Conservation (phyloP, 768 basidiomycete species). For the Strobilomyces echinocephalus region DNA sequence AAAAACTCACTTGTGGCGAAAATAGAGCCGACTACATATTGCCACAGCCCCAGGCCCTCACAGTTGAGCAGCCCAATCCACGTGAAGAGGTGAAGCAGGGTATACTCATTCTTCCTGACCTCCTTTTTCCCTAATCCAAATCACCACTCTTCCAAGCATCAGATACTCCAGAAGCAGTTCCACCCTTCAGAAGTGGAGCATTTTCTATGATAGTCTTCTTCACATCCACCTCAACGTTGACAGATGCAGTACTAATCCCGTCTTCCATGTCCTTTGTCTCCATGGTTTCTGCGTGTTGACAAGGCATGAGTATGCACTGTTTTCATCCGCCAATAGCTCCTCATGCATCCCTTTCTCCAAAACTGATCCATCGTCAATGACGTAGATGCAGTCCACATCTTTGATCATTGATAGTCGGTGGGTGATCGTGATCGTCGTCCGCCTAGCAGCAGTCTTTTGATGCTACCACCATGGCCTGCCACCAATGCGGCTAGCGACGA, state of each 20-base stretch:
- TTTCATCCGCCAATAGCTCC: conserved; percentile 53
- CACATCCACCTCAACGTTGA: conserved; percentile 39
- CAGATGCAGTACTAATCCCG: conserved; percentile 14
- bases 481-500: no score
- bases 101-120: conserved; percentile 35
- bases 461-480: no score
- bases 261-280: conserved; percentile 39
- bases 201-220: conserved; percentile 58
- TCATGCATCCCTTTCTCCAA: no score
- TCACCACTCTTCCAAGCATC: conserved; percentile 48
- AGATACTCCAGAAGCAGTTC: conserved; percentile 14
- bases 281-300: conserved; percentile 77
- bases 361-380: no score
- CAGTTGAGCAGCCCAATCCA: conserved; percentile 65
- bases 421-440: conserved; percentile 78
- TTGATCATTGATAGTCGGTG: conserved; percentile 81
- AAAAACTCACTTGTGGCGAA: conserved; percentile 42
- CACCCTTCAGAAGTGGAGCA: conserved; percentile 44
- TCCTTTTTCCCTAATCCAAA: conserved; percentile 29
- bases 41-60: conserved; percentile 49
- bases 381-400: conserved; percentile 39
- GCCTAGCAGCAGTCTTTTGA: conserved; percentile 47
- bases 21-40: conserved; percentile 54
- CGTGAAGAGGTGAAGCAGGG: conserved; percentile 55
- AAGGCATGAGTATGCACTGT: conserved; percentile 69